A percentile compares a stretch with the other conserved stretches of the same genome.
phyloP scores from a whole-genome alignment of 192 early-diverging fungal genomes.

The Backusella sp. region DNA sequence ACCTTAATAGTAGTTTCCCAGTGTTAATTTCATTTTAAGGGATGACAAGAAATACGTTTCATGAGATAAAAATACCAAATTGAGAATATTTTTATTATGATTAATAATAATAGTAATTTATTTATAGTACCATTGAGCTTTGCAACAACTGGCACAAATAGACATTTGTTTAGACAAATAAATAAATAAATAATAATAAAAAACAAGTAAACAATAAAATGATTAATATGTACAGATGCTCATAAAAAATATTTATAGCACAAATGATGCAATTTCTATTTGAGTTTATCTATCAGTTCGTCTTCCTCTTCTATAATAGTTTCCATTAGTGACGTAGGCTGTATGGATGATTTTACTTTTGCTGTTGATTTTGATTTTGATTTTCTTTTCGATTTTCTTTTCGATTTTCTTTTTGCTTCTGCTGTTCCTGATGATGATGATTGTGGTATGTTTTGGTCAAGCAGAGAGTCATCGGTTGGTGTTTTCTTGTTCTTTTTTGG shows the following conservation, averaged over 20 bases:
- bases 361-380: background rate
- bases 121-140: no score
- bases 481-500: background rate
- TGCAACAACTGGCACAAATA: no score
- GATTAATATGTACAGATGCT: background rate
- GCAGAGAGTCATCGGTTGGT: background rate
- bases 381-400: background rate
- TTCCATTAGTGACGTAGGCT: background rate
- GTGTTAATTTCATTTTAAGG: background rate
- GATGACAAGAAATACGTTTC: background rate
- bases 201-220: no score
- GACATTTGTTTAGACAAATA: no score
- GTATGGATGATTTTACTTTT: background rate
- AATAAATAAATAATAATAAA: no score
- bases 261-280: background rate
- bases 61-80: background rate
- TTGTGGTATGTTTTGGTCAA: background rate
- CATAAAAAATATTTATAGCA: background rate
- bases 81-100: background rate
- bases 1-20: background rate
- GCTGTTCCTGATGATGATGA: background rate
- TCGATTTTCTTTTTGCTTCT: background rate
- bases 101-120: no score
- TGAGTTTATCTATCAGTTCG: background rate
- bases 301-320: background rate